Base-by-base conservation (phyloP, 2,329 filamentous ascomycete species). In the Fusarium austroafricanum region DNA sequence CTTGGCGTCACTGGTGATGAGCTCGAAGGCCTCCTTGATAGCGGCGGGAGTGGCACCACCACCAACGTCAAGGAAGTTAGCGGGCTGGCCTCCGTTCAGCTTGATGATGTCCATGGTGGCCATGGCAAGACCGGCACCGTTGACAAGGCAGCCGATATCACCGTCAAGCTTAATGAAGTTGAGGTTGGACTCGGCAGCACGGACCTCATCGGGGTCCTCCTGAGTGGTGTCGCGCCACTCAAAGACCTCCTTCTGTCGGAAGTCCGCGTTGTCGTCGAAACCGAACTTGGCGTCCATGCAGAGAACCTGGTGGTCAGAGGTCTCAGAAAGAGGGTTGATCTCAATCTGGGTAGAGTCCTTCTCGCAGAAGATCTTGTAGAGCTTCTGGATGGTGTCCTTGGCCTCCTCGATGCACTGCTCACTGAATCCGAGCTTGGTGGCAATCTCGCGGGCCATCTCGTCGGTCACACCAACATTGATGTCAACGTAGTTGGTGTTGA, bases 41-140 rank as follows among this genome's bases (percentile, higher is more conserved):
- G 96, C 96, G 72, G 94, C 91, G 33, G 96, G 94, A 64, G 96
- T 99, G 73, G 96, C 96, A 86, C 96, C 96, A 80, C 96, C 96
- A 78, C 96, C 96, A 74, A 99, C 96, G 80, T 99, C 96, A 75
- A 99, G 87, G 90, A 99, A 99, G 89, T 99, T 99, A 75, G 96
- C 96, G 67, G 96, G 96, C 78, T 89, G 86, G 70, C 96, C 96
- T 75, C 96, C 96, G 84, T 98, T 99, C 69, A 99, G 89, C 90
- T 99, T 98, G 89, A 99, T 99, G 82, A 99, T 98, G 83, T 99
- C 96, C 96, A 99, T 99, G 80, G 96, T 99, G 69, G 96, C 96
- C 96, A 99, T 99, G 83, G 96, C 96, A 73, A 99, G 92, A 85
- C 96, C 96, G 76, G 96, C 96, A 80, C 96, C 96, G 85, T 99